These are phyloP conservation scores for Penicillium sp. DNA, from an alignment of 2,329 filamentous ascomycete species.

Conservation along the genomic window DNA sequence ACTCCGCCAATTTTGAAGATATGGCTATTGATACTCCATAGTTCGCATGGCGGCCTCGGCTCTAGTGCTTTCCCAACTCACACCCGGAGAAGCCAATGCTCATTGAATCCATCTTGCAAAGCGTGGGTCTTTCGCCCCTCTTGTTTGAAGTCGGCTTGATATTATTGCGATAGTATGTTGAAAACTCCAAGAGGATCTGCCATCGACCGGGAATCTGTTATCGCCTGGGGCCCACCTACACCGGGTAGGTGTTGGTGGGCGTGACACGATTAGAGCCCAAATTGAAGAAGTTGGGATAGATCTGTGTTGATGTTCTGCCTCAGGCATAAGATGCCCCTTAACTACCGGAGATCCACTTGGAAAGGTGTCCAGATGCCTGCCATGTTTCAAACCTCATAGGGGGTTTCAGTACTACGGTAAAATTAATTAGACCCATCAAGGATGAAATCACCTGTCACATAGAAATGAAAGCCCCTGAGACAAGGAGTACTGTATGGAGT, in stretches of 20 bases:
- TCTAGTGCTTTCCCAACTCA: constrained; percentile 21
- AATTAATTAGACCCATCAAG: background rate
- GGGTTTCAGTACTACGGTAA: background rate
- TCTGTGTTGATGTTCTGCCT: background rate
- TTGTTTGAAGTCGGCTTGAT: constrained; percentile 30
- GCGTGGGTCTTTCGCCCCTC: constrained; percentile 29
- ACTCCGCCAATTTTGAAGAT: background rate
- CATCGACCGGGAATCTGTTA: no score
- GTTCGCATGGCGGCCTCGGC: constrained; percentile 27
- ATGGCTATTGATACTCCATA: background rate
- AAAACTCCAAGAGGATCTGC: no score
- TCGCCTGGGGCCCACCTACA: no score
- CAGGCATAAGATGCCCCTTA: constrained; percentile 1
- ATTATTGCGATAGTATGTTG: constrained; percentile 24
- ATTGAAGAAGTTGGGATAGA: background rate
- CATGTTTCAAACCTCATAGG: background rate
- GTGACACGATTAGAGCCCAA: no score
- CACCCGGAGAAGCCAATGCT: constrained; percentile 17
- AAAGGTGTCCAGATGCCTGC: background rate
- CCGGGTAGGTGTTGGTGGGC: no score
- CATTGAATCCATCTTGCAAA: constrained; percentile 22
- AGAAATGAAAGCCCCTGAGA: constrained; percentile 9
- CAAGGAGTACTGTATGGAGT: background rate
- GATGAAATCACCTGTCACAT: constrained; percentile 2
- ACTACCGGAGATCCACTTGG: background rate